A percentile compares a stretch with the other conserved stretches of the same genome.
Evolutionary conservation across 805 yeast genomes (phyloP).

Genomic region (Kazachstania taianensis): DNA sequence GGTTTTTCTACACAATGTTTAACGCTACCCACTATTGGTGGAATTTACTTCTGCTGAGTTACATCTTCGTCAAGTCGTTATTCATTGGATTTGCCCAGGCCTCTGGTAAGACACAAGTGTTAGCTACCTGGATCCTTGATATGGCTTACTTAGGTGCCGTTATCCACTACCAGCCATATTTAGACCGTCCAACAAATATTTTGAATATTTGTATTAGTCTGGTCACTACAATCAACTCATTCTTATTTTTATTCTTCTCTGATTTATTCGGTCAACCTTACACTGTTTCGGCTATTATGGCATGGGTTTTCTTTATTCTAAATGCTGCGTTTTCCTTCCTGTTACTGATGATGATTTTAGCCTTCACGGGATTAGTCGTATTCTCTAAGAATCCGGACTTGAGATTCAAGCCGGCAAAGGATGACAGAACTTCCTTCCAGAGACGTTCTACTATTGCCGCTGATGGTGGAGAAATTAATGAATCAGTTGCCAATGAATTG

Average conservation of each 20-base stretch:
- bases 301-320: slow-evolving; percentile 77
- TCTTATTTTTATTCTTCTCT: slow-evolving; percentile 77
- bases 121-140: slow-evolving; percentile 69
- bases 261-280: slow-evolving; percentile 74
- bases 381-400: slow-evolving; percentile 83
- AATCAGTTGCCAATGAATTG: slow-evolving; percentile 39
- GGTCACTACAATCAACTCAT: slow-evolving; percentile 67
- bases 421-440: slow-evolving; percentile 89
- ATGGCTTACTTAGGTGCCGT: slow-evolving; percentile 55
- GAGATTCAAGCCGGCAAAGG: slow-evolving; percentile 82
- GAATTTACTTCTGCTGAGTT: slow-evolving; percentile 52
- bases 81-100: slow-evolving; percentile 72
- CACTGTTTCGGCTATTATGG: slow-evolving; percentile 80
- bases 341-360: slow-evolving; percentile 59
- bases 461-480: slow-evolving; percentile 15
- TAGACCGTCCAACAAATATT: slow-evolving; percentile 73
- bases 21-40: slow-evolving; percentile 77
- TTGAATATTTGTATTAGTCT: slow-evolving; percentile 62
- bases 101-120: slow-evolving; percentile 71
- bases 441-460: slow-evolving; percentile 28
- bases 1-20: slow-evolving; percentile 85
- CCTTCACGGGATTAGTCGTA: slow-evolving; percentile 49
- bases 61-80: slow-evolving; percentile 54
- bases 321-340: slow-evolving; percentile 84
- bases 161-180: slow-evolving; percentile 59